Evolutionary conservation across 768 basidiomycete species (phyloP).

Genomic region (Mycena belliarum): DNA sequence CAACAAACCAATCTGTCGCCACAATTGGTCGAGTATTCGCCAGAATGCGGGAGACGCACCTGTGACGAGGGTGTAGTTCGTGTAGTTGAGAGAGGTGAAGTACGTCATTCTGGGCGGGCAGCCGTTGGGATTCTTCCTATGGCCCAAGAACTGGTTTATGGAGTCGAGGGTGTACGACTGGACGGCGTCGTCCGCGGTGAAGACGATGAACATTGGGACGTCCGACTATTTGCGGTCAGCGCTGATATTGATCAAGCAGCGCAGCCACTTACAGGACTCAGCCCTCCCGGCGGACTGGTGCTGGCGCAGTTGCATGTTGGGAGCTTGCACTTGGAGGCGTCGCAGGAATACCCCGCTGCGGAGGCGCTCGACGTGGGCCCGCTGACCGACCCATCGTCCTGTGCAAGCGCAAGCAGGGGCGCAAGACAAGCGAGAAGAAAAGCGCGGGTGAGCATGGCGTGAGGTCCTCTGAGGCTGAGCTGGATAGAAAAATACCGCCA

Average conservation of each 20-base stretch:
- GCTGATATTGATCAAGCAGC: too few relatives aligned
- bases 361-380: conserved; percentile 40
- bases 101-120: conserved; percentile 77
- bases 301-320: conserved; percentile 55
- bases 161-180: conserved; percentile 76
- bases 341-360: conserved; percentile 55
- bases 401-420: conserved; percentile 16
- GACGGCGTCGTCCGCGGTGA: conserved; percentile 59
- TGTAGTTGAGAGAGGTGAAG: conserved; percentile 69
- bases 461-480: neutral
- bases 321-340: conserved; percentile 46
- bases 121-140: conserved; percentile 76
- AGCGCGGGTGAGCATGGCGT: conserved; percentile 7
- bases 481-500: neutral
- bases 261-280: conserved; percentile 43
- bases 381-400: conserved; percentile 33
- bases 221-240: too few relatives aligned
- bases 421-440: conserved; percentile 7
- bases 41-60: conserved; percentile 30
- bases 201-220: conserved; percentile 48
- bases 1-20: conserved; percentile 4
- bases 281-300: conserved; percentile 51
- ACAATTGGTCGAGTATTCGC: neutral
- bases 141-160: conserved; percentile 73
- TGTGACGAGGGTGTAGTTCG: conserved; percentile 75